These are phyloP conservation scores for Cryptosporidium andersoni DNA, from an alignment of 169 alveolate genomes.

Conservation along the genomic window DNA sequence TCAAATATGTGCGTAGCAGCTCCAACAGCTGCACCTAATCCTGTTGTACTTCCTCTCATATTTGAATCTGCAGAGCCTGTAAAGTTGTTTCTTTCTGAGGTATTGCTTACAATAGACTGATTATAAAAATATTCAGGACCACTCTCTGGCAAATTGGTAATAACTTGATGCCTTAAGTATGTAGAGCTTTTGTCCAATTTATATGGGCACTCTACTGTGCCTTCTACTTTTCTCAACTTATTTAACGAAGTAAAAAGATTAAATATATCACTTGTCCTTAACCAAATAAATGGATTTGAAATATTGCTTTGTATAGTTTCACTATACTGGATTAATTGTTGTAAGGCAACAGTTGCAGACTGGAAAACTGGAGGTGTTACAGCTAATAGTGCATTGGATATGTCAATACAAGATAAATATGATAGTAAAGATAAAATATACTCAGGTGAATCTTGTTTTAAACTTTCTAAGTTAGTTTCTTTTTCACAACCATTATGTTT, in stretches of 20 bases:
- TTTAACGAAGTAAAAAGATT: constrained; percentile 5
- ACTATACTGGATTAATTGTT: constrained; percentile 49
- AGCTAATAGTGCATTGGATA: constrained; percentile 12
- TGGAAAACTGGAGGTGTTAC: constrained; percentile 61
- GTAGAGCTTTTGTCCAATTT: background rate
- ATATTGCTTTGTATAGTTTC: constrained; percentile 14
- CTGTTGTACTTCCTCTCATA: constrained; percentile 18
- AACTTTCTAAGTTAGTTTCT: background rate
- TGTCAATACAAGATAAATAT: constrained; percentile 3
- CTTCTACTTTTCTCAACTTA: background rate
- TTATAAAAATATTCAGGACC: constrained; percentile 58
- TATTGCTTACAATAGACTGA: background rate
- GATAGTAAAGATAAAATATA: constrained; percentile 9
- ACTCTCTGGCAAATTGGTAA: constrained; percentile 26
- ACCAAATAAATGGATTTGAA: constrained; percentile 29
- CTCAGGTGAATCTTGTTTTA: constrained; percentile 1
- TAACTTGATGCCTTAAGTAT: constrained; percentile 4
- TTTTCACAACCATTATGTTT: background rate
- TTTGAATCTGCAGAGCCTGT: background rate
- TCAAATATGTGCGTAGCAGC: constrained; percentile 66
- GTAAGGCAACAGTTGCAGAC: constrained; percentile 27
- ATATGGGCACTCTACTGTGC: background rate
- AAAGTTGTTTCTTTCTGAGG: background rate
- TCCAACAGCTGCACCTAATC: constrained; percentile 40
- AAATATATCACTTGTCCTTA: constrained; percentile 41